These are phyloP conservation scores for Raphanus raphanistrum DNA, from an alignment of 345 rosid genomes.

Conservation along the genomic window DNA sequence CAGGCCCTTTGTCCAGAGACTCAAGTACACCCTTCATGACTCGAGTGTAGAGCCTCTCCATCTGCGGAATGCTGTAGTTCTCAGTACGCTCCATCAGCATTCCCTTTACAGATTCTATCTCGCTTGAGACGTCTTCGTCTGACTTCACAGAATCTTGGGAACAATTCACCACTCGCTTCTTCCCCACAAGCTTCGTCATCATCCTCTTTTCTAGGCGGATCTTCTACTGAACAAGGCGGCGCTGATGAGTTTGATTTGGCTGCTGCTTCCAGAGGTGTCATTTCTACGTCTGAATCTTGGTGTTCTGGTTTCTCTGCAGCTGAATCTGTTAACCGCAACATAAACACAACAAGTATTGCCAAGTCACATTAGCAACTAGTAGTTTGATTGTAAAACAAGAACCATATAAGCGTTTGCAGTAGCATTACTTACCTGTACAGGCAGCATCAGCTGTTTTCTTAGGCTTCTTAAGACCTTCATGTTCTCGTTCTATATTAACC, in stretches of 20 bases:
- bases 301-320: slow-evolving; percentile 56
- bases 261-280: slow-evolving; percentile 40
- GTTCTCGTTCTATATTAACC: slow-evolving; percentile 68
- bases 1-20: slow-evolving; percentile 46
- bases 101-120: slow-evolving; percentile 49
- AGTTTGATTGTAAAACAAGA: slow-evolving; percentile 3
- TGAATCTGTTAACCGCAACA: slow-evolving; percentile 34
- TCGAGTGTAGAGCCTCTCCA: slow-evolving; percentile 77
- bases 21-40: slow-evolving; percentile 74
- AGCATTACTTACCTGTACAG: slow-evolving; percentile 67
- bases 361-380: background rate
- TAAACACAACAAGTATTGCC: background rate
- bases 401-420: background rate
- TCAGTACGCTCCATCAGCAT: slow-evolving; percentile 56
- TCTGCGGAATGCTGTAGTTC: slow-evolving; percentile 71
- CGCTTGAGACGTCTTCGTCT: slow-evolving; percentile 48
- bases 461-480: slow-evolving; percentile 73
- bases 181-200: slow-evolving; percentile 3
- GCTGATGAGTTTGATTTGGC: slow-evolving; percentile 42
- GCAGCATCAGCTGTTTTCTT: slow-evolving; percentile 61
- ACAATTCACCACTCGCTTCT: slow-evolving; percentile 29
- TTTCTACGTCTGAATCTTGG: slow-evolving; percentile 49
- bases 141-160: slow-evolving; percentile 36
- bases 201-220: slow-evolving; percentile 18
- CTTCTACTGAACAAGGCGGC: slow-evolving; percentile 39